Conservation (phyloP, 805 yeast genomes). For the Saturnispora silvae region DNA sequence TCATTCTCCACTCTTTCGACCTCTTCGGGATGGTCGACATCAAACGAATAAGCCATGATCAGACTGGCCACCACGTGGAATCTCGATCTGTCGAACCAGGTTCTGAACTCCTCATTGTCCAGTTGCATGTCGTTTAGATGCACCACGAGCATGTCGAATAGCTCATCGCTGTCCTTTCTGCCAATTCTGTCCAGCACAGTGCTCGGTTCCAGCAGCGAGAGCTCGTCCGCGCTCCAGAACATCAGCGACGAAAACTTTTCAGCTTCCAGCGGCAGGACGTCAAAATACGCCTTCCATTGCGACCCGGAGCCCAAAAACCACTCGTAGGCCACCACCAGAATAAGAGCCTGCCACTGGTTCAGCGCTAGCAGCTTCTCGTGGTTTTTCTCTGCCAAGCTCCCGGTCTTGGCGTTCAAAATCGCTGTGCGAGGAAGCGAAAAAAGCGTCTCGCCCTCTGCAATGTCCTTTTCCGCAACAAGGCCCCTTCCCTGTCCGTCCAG, state of each 20-base stretch:
- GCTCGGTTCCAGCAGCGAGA: conserved; percentile 54
- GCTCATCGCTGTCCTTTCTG: conserved; percentile 47
- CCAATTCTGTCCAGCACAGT: conserved; percentile 64
- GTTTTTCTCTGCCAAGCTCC: conserved; percentile 30
- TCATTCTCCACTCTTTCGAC: conserved; percentile 25
- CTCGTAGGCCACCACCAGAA: conserved; percentile 59
- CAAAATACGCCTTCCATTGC: conserved; percentile 61
- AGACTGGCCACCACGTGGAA: conserved; percentile 69
- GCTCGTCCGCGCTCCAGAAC: conserved; percentile 66
- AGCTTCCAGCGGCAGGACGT: conserved; percentile 45
- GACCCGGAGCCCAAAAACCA: conserved; percentile 35
- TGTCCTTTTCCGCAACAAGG: conserved; percentile 51
- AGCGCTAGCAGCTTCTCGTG: conserved; percentile 30
- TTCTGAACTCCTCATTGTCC: conserved; percentile 16
- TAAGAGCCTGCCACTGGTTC: conserved; percentile 71
- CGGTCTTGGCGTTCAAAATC: conserved; percentile 50
- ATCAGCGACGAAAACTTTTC: conserved; percentile 52
- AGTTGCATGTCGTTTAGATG: conserved; percentile 25
- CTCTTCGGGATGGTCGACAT: conserved; percentile 40
- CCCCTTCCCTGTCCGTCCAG: conserved; percentile 68
- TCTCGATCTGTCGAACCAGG: conserved; percentile 36
- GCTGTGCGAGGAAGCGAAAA: conserved; percentile 57
- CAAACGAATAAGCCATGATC: conserved; percentile 87
- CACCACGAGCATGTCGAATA: conserved; percentile 40
- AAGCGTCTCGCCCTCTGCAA: conserved; percentile 49